Percentiles rank a stretch among this genome's conserved stretches.
Conservation (phyloP, 176 grass and related monocot species). For the Bonia amplexicaulis region DNA sequence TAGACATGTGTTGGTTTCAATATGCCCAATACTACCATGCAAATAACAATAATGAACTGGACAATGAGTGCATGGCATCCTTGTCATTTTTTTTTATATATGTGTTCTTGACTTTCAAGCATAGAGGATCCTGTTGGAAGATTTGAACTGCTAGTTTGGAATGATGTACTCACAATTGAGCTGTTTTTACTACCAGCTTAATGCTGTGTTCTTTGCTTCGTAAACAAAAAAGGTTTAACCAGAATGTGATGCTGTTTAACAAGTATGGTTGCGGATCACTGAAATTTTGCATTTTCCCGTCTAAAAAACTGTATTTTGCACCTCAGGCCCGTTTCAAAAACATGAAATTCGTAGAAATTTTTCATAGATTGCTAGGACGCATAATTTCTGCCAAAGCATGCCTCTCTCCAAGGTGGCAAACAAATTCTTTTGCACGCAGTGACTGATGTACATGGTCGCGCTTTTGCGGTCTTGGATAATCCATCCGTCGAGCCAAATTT, state of each 20-base stretch:
- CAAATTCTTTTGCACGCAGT: too few relatives aligned
- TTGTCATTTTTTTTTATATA: too few relatives aligned
- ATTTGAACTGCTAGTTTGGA: slow-evolving; percentile 10
- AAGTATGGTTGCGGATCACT: neutral
- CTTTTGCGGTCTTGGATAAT: too few relatives aligned
- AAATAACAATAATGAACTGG: too few relatives aligned
- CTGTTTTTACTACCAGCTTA: neutral
- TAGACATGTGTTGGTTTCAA: too few relatives aligned
- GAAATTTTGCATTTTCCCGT: too few relatives aligned
- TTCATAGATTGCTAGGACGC: neutral
- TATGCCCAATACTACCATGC: too few relatives aligned
- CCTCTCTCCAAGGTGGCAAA: neutral
- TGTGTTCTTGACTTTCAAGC: neutral
- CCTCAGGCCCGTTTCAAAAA: neutral
- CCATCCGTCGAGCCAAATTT: too few relatives aligned
- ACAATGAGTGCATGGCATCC: too few relatives aligned
- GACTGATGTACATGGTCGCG: too few relatives aligned
- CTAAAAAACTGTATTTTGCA: neutral
- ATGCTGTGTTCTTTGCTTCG: neutral
- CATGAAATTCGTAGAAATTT: neutral
- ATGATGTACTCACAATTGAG: neutral
- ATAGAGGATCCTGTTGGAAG: neutral
- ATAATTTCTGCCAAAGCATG: neutral
- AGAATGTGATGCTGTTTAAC: neutral
- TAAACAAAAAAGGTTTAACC: neutral